Evolutionary conservation across 495 filamentous ascomycete species (phyloP).

Genomic region (Lasiosphaeriaceae sp.): DNA sequence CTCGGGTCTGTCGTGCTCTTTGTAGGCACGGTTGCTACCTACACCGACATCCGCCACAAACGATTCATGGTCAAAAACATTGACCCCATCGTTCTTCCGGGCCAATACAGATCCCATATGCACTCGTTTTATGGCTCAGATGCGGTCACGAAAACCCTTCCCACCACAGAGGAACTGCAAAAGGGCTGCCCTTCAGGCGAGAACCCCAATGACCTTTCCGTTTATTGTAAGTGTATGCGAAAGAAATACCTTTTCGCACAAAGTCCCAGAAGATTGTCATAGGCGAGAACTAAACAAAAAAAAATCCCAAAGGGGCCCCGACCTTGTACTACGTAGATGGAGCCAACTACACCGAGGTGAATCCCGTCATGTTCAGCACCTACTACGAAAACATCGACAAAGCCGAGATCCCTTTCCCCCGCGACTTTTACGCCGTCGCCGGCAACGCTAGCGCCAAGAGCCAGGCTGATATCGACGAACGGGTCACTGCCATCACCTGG

Average conservation of each 20-base stretch:
- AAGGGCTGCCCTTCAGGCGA: conserved; percentile 35
- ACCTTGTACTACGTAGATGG: conserved; percentile 35
- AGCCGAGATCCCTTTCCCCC: conserved; percentile 73
- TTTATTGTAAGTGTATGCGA: conserved; percentile 24
- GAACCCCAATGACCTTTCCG: conserved; percentile 35
- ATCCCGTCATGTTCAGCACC: conserved; percentile 33
- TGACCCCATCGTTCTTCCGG: conserved; percentile 33
- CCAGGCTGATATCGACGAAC: conserved; percentile 32
- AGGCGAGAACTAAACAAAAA: not conserved
- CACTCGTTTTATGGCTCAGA: conserved; percentile 38
- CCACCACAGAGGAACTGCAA: conserved; percentile 33
- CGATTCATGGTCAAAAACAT: conserved; percentile 38
- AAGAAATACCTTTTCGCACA: too few relatives aligned
- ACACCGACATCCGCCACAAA: conserved; percentile 35
- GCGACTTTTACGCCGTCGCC: conserved; percentile 37
- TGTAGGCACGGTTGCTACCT: conserved; percentile 17
- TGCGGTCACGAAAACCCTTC: conserved; percentile 32
- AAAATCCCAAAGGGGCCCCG: conserved; percentile 18
- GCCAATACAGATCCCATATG: conserved; percentile 35
- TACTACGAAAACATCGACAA: conserved; percentile 71
- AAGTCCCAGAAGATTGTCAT: not conserved
- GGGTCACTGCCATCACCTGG: conserved; percentile 31
- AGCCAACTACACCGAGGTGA: conserved; percentile 32
- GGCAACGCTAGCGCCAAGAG: conserved; percentile 30
- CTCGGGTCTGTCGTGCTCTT: not conserved